Base-by-base conservation (phyloP, 78 protist genomes). In the Mastigamoeba balamuthi region DNA sequence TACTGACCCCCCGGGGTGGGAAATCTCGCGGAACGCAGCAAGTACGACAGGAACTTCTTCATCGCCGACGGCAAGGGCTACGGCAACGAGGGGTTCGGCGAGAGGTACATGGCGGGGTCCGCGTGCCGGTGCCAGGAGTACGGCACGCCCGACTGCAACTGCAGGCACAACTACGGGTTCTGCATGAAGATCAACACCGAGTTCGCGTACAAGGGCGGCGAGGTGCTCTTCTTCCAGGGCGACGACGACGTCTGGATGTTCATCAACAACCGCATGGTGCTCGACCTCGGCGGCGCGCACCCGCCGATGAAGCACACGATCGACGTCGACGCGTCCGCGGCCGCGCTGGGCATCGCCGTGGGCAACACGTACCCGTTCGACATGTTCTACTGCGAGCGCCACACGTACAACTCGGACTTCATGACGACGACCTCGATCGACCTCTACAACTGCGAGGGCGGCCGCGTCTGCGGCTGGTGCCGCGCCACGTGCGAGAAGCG, bases 361-460 rank as follows among this genome's bases (percentile, higher is more conserved):
- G 27, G 27, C 66, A 3, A 6, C 36, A 27, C 66, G 6, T 58
- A 58, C 29, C 66, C 66, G 37, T 58, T 58, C 66, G 37, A 58
- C 66, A 58, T 58, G 36, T 58, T 58, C 66, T 58, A 58, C 66
- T 58, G 66, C 66, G 66, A 58, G 66, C n/a, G n/a, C n/a, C n/a
- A n/a, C n/a, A n/a, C n/a, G n/a, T n/a, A n/a, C n/a, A n/a, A n/a
- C n/a, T n/a, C n/a, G n/a, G n/a, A n/a, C n/a, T n/a, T n/a, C n/a
- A n/a, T n/a, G n/a, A n/a, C n/a, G n/a, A n/a, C n/a, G n/a, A n/a
- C n/a, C n/a, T n/a, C n/a, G n/a, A n/a, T n/a, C n/a, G n/a, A n/a
- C n/a, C n/a, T n/a, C n/a, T n/a, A n/a, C n/a, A n/a, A n/a, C n/a
- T n/a, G n/a, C n/a, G n/a, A n/a, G n/a, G n/a, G n/a, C n/a, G n/a